Percentiles rank a stretch among this genome's conserved stretches.
Conservation (phyloP, 306 rosid genomes). For the Leucaena leucocephala region DNA sequence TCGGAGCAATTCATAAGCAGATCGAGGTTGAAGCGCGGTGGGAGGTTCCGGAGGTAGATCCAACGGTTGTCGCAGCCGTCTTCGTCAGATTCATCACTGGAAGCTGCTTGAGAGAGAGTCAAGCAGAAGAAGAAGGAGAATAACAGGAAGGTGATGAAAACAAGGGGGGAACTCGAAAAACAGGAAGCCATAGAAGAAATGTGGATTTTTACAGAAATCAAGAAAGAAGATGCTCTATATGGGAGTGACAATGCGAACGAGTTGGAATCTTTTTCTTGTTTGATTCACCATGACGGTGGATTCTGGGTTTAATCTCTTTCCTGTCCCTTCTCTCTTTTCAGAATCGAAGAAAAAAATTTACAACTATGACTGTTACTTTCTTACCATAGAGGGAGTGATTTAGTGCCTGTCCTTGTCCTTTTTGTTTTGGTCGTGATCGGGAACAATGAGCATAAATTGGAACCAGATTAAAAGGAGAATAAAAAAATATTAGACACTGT, state of each 20-base stretch:
- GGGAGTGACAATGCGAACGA: background rate
- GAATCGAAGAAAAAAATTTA: background rate
- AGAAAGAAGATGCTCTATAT: background rate
- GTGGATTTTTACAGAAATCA: background rate
- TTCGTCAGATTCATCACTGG: background rate
- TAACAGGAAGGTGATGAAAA: background rate
- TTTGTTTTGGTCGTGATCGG: background rate
- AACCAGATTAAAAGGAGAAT: no score
- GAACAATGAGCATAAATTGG: background rate
- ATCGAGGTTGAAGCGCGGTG: constrained; percentile 69
- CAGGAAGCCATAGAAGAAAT: constrained; percentile 12
- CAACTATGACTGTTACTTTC: background rate
- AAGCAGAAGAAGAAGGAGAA: background rate
- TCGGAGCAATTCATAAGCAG: constrained; percentile 75
- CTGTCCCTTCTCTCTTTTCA: background rate
- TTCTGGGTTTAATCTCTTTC: background rate
- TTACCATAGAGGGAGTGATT: background rate
- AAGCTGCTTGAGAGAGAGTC: background rate
- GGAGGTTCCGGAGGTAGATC: constrained; percentile 76
- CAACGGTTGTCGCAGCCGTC: constrained; percentile 54
- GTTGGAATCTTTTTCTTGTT: background rate
- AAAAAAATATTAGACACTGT: background rate
- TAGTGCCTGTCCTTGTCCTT: background rate
- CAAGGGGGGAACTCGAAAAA: background rate
- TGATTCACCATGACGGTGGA: background rate